These are phyloP conservation scores for Fusarium tupiense DNA, from an alignment of 2,329 filamentous ascomycete genomes.

Conservation along the genomic window DNA sequence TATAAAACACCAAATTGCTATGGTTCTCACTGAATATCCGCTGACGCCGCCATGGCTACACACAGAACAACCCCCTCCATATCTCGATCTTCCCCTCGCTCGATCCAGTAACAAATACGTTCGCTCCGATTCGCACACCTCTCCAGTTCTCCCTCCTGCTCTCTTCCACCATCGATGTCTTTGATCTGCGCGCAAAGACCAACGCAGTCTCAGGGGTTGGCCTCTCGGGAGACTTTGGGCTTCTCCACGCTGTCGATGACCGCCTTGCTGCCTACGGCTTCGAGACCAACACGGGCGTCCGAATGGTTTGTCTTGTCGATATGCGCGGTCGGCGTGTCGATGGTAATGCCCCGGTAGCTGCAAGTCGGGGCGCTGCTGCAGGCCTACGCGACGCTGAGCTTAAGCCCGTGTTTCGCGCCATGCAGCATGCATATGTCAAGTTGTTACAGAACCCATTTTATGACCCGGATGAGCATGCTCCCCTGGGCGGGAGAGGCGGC, in stretches of 20 bases:
- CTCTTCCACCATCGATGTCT: conserved; percentile 91
- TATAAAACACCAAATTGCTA: conserved; percentile 8
- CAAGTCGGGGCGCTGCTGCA: conserved; percentile 56
- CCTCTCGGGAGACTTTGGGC: conserved; percentile 84
- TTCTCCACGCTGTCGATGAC: conserved; percentile 94
- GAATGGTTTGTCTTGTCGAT: conserved; percentile 90
- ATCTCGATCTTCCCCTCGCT: conserved; percentile 87
- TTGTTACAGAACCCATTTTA: conserved; percentile 96
- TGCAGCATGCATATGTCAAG: conserved; percentile 91
- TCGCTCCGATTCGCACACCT: conserved; percentile 70
- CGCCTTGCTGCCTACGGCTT: conserved; percentile 93
- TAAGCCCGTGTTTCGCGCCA: conserved; percentile 87
- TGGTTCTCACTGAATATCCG: neutral
- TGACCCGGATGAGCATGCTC: conserved; percentile 83
- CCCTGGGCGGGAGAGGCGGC: conserved; percentile 62
- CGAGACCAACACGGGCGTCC: conserved; percentile 94
- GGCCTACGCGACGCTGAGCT: conserved; percentile 88
- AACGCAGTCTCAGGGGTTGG: conserved; percentile 63
- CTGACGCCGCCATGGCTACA: neutral
- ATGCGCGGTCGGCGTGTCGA: conserved; percentile 76
- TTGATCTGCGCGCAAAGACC: conserved; percentile 82
- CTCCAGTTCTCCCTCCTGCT: conserved; percentile 93
- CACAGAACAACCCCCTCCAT: conserved; percentile 97
- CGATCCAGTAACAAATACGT: conserved; percentile 63
- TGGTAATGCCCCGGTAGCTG: conserved; percentile 30